Conservation (phyloP, 768 basidiomycete species). For the Amanita exitialis region DNA sequence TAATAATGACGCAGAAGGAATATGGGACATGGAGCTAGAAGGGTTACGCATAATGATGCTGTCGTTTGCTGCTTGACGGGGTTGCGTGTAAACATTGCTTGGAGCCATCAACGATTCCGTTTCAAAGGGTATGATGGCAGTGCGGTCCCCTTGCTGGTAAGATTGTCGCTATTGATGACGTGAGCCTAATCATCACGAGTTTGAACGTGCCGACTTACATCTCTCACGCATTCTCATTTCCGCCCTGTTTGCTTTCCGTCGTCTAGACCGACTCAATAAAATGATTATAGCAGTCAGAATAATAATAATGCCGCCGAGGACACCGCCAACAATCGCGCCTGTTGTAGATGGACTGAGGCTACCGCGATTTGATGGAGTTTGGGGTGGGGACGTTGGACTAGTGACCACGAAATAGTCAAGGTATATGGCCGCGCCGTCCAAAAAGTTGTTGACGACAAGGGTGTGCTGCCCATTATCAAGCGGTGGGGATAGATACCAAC, state of each 20-base stretch:
- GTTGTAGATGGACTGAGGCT: background rate
- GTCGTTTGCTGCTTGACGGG: background rate
- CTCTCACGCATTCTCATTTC: background rate
- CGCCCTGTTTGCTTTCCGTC: background rate
- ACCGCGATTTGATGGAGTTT: background rate
- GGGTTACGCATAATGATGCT: background rate
- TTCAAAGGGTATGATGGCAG: background rate
- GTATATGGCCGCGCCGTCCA: background rate
- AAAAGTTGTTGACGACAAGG: background rate
- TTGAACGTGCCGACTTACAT: background rate
- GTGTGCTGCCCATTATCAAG: background rate
- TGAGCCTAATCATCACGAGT: background rate
- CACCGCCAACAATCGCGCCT: slow-evolving; percentile 1
- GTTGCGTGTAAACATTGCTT: background rate
- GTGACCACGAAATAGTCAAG: slow-evolving; percentile 1
- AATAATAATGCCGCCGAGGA: background rate
- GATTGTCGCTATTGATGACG: background rate
- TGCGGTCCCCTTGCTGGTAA: background rate
- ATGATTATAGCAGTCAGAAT: background rate
- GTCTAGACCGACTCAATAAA: background rate
- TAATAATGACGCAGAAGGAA: background rate
- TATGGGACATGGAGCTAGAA: background rate
- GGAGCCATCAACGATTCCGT: background rate
- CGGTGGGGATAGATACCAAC: background rate
- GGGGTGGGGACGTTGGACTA: background rate